Evolutionary conservation across 225 moss, liverwort and hornwort genomes (phyloP), one percentile per base, ranked within the genome.

Genomic region (Sphagnum contortum): DNA sequence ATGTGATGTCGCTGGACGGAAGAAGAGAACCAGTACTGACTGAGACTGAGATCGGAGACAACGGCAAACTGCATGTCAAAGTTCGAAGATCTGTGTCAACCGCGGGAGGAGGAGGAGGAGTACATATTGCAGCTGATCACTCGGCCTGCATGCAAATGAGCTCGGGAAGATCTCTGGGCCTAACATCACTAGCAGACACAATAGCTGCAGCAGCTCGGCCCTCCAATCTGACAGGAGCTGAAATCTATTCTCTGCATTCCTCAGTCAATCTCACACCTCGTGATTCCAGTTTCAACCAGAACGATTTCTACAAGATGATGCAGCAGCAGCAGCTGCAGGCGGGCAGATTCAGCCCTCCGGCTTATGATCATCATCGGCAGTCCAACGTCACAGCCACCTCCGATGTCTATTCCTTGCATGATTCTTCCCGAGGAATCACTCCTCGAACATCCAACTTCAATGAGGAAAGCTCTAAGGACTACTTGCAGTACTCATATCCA

Each of bases 201-300:
- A 96, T 92, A 57, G 90, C 92, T 1, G 78, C 92, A 53, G 92
- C 96, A 0, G 90, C 92, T 2, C 85, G 96, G 6, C 96, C 96
- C 2, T 91, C 90, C 0, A 98, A 98, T 59, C 92, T 98, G 48
- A 90, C 96, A 0, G 96, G 93, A 10, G 92, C 92, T 3, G 96
- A 98, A 65, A 98, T 98, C 67, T 98, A 98, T 64, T 98, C 96
- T 6, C 87, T 98, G 67, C 90, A 98, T 68, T 89, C 89, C 0
- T 93, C 93, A 0, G 93, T 98, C n/a, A 93, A 98, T 81, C 75
- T 98, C 5, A 98, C 96, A 0, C 93, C 96, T 0, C 61, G 93
- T 9, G 93, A 93, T 61, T 93, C 93, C 3, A 98, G 83, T 73
- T 90, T 98, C 73, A 98, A 87, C 69, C 90, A 93, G 55, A 88